A percentile compares a stretch with the other conserved stretches of the same genome.
Conservation (phyloP, 2,329 filamentous ascomycete genomes). For the Talaromyces sp. region DNA sequence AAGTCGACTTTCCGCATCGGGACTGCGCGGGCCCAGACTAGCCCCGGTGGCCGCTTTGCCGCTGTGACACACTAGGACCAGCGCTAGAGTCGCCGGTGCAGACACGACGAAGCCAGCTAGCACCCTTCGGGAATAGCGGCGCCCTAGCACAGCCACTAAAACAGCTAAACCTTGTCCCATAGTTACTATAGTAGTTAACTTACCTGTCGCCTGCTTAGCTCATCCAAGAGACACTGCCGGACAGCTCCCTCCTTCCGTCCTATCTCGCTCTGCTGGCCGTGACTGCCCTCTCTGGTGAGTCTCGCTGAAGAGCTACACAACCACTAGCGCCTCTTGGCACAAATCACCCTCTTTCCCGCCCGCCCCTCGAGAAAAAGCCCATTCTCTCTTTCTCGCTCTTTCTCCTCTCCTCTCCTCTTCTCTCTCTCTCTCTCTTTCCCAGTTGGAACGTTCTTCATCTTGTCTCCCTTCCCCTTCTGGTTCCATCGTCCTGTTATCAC, state of each 20-base stretch:
- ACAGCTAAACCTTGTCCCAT: conserved; percentile 9
- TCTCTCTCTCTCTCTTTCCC: conserved; percentile 16
- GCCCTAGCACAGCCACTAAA: neutral
- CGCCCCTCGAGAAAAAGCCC: conserved; percentile 32
- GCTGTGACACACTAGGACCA: conserved; percentile 1
- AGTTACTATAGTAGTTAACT: no score
- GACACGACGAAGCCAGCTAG: neutral
- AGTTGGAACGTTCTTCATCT: neutral
- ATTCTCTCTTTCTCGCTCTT: conserved; percentile 21
- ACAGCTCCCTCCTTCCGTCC: neutral
- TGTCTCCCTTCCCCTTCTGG: neutral
- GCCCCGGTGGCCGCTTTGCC: conserved; percentile 8
- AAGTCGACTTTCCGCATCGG: neutral
- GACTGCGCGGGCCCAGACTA: conserved; percentile 7
- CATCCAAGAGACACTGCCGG: no score
- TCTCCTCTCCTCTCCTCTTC: conserved; percentile 18
- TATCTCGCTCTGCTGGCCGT: neutral
- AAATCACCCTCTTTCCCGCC: conserved; percentile 31
- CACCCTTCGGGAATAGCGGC: neutral
- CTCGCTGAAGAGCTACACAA: conserved; percentile 29
- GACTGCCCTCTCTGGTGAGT: neutral
- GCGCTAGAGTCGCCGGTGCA: neutral
- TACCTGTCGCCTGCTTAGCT: neutral
- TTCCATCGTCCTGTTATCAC: neutral
- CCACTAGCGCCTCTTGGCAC: conserved; percentile 38